Conservation (phyloP, 2,329 filamentous ascomycete genomes). For the Colletotrichum orbiculare region DNA sequence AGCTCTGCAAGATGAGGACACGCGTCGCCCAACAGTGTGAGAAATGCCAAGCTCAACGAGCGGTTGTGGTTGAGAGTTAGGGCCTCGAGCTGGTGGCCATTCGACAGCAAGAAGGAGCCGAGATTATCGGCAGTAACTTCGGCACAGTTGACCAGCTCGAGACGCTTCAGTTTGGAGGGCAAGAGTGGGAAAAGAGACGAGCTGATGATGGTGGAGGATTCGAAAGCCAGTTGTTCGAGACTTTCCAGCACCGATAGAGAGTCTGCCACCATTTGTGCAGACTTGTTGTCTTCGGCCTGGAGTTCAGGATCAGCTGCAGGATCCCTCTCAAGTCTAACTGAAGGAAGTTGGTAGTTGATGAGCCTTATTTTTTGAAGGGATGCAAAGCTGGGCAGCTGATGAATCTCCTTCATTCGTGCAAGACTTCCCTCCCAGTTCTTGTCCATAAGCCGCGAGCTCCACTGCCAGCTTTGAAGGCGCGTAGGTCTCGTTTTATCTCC, state of each 20-base stretch:
- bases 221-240: conserved; percentile 76
- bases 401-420: conserved; percentile 62
- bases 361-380: conserved; percentile 67
- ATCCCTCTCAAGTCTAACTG: conserved; percentile 48
- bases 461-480: conserved; percentile 67
- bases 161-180: conserved; percentile 71
- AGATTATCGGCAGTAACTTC: conserved; percentile 77
- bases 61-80: conserved; percentile 83
- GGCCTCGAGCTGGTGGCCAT: conserved; percentile 74
- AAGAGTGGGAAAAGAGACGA: conserved; percentile 74
- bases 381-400: conserved; percentile 67
- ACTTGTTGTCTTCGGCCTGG: conserved; percentile 46
- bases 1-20: conserved; percentile 80
- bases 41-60: conserved; percentile 79
- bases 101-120: conserved; percentile 70
- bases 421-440: conserved; percentile 46
- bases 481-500: conserved; percentile 47
- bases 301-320: conserved; percentile 55
- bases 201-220: conserved; percentile 79
- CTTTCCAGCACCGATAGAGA: conserved; percentile 65
- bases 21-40: conserved; percentile 70
- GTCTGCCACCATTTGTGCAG: conserved; percentile 54
- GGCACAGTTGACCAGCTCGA: conserved; percentile 85
- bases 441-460: conserved; percentile 66
- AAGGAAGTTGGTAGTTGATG: conserved; percentile 72